Conservation (phyloP, 2,329 filamentous ascomycete species). For the Exserohilum rostratum region DNA sequence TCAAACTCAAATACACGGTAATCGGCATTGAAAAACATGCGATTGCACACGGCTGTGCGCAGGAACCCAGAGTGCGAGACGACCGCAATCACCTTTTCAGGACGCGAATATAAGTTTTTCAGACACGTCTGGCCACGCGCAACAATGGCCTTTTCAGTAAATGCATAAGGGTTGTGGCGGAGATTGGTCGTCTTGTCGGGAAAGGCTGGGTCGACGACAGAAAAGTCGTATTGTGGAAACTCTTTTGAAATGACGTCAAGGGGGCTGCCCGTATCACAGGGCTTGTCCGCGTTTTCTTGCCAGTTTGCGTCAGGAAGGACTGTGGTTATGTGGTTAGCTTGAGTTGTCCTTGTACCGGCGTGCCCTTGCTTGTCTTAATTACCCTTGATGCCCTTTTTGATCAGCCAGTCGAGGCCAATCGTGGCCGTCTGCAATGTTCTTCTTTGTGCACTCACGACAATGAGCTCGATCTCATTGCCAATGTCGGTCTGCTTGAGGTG, state of each 20-base stretch:
- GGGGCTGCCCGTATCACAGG: constrained; percentile 67
- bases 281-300: constrained; percentile 62
- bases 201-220: constrained; percentile 62
- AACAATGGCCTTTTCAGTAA: constrained; percentile 60
- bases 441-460: constrained; percentile 69
- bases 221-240: constrained; percentile 65
- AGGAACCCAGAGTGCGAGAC: constrained; percentile 71
- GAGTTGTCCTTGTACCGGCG: not conserved
- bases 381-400: constrained; percentile 53
- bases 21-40: constrained; percentile 63
- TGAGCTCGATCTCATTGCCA: constrained; percentile 56
- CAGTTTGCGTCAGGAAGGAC: constrained; percentile 66
- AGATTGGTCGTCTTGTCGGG: constrained; percentile 64
- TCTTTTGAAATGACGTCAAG: constrained; percentile 52
- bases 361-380: not conserved
- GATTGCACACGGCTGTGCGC: constrained; percentile 61
- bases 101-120: constrained; percentile 57
- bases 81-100: constrained; percentile 68
- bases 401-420: constrained; percentile 63
- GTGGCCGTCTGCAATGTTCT: constrained; percentile 70
- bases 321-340: not conserved
- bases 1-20: constrained; percentile 68
- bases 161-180: constrained; percentile 56
- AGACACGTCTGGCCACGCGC: constrained; percentile 61
- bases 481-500: constrained; percentile 47